These are phyloP conservation scores for Mikania micrantha DNA, from an alignment of 129 eudicot genomes.

Conservation along the genomic window DNA sequence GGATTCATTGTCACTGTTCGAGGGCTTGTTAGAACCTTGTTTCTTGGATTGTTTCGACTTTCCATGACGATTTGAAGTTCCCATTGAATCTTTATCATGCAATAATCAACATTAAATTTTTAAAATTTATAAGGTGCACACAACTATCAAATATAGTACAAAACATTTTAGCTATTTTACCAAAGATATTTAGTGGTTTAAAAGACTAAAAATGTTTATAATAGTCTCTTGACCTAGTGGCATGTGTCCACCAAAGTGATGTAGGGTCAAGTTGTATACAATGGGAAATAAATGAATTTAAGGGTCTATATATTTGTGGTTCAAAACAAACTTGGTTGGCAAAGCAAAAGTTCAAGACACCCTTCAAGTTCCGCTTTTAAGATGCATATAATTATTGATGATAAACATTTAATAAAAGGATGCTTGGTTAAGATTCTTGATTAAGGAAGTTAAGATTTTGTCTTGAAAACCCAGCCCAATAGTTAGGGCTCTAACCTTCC, in stretches of 20 bases:
- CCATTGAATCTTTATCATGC: constrained; percentile 9
- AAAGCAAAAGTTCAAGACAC: no score
- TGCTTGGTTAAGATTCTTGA: background rate
- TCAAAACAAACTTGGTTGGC: no score
- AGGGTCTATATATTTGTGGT: no score
- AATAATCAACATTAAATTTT: background rate
- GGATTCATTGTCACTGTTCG: constrained; percentile 12
- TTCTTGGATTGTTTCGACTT: constrained; percentile 32
- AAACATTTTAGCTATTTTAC: background rate
- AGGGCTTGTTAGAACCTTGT: constrained; percentile 7
- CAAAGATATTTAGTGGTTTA: background rate
- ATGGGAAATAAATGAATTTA: no score
- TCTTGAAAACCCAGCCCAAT: no score
- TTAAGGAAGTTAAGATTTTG: background rate
- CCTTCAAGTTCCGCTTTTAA: background rate
- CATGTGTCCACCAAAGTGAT: no score
- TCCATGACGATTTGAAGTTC: constrained; percentile 19
- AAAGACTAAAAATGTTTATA: no score
- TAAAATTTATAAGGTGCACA: background rate
- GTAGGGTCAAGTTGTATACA: no score
- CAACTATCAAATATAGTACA: background rate
- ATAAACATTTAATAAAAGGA: background rate
- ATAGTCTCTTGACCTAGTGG: no score
- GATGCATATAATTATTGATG: background rate
- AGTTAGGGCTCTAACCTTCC: no score